Evolutionary conservation across 2,329 filamentous ascomycete genomes (phyloP).

Genomic region (Aspergillus candidus): DNA sequence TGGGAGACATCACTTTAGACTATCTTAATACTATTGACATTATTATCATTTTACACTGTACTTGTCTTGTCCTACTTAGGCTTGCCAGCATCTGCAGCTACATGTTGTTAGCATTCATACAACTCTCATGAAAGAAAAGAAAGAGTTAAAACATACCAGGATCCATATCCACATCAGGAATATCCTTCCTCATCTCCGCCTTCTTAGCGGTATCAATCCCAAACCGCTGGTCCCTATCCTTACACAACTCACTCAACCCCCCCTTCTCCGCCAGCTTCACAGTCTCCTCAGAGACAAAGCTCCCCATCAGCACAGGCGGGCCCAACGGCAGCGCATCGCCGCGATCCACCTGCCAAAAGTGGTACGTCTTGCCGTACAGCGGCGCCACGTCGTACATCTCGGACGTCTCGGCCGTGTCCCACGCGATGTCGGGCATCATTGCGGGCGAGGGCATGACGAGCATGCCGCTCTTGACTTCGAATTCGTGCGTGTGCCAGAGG

Average conservation of each 20-base stretch:
- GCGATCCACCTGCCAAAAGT: slow-evolving; percentile 78
- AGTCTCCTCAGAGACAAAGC: slow-evolving; percentile 38
- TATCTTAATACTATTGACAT: neutral
- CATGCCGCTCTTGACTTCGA: slow-evolving; percentile 41
- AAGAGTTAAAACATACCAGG: slow-evolving; percentile 22
- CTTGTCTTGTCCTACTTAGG: neutral
- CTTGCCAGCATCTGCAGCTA: slow-evolving; percentile 27
- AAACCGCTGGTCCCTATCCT: slow-evolving; percentile 50
- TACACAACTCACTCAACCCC: slow-evolving; percentile 35
- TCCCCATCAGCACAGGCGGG: slow-evolving; percentile 58
- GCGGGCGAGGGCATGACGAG: slow-evolving; percentile 36
- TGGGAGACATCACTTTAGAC: slow-evolving; percentile 37
- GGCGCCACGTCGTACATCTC: slow-evolving; percentile 73
- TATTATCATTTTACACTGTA: slow-evolving; percentile 1
- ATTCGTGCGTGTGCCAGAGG: slow-evolving; percentile 70
- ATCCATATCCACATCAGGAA: slow-evolving; percentile 33
- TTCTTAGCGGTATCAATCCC: slow-evolving; percentile 49
- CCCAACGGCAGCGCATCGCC: slow-evolving; percentile 61
- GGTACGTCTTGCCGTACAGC: slow-evolving; percentile 77
- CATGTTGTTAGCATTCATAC: neutral
- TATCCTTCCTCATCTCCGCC: slow-evolving; percentile 48
- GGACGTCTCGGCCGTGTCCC: slow-evolving; percentile 69
- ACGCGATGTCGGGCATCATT: slow-evolving; percentile 49
- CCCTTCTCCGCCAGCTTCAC: slow-evolving; percentile 19
- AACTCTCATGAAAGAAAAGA: slow-evolving; percentile 1